Percentiles rank a stretch among this genome's conserved stretches.
These are phyloP conservation scores for Annulohypoxylon bovei DNA, from an alignment of 495 filamentous ascomycete species.

Conservation along the genomic window DNA sequence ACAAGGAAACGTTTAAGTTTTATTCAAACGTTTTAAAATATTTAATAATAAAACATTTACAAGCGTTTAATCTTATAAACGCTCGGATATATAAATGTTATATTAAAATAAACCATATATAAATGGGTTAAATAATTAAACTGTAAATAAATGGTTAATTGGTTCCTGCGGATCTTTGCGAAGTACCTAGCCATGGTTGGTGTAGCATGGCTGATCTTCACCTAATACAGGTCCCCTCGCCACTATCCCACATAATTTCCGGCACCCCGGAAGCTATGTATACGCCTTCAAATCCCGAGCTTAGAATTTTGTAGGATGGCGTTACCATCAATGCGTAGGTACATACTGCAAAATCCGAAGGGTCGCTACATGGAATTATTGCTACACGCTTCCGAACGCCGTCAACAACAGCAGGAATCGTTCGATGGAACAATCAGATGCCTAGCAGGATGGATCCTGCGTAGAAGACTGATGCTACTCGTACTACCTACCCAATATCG, in stretches of 20 bases:
- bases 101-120: too few relatives aligned
- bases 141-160: too few relatives aligned
- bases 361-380: not conserved
- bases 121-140: too few relatives aligned
- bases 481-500: not conserved
- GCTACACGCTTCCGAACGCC: not conserved
- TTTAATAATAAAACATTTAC: too few relatives aligned
- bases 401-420: not conserved
- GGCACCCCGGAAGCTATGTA: not conserved
- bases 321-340: not conserved
- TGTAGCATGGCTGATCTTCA: not conserved
- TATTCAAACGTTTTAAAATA: too few relatives aligned
- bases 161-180: too few relatives aligned
- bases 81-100: too few relatives aligned
- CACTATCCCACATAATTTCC: conserved; percentile 8
- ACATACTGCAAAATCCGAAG: not conserved
- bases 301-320: not conserved
- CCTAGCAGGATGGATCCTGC: not conserved
- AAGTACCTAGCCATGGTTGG: conserved; percentile 2
- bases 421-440: not conserved
- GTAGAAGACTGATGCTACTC: not conserved
- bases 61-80: too few relatives aligned
- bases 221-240: conserved; percentile 1
- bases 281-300: not conserved
- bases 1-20: too few relatives aligned